Evolutionary conservation across 208 protist species (phyloP).

Genomic region (Crithidia thermophila): DNA sequence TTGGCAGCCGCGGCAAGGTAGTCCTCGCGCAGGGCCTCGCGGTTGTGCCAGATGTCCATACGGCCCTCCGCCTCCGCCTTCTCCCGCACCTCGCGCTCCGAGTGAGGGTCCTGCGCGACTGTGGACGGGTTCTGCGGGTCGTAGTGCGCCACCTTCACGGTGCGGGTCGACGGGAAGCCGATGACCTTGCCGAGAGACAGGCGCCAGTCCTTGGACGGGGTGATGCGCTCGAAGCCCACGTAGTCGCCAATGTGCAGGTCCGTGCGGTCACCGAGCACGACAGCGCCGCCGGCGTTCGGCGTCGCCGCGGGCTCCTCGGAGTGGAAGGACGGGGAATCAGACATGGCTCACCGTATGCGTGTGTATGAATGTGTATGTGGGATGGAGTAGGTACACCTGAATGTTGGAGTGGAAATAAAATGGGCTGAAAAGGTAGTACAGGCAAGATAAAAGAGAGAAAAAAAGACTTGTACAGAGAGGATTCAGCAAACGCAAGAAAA

Average conservation of each 20-base stretch:
- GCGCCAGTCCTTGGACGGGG: conserved; percentile 52
- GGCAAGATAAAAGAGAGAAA: not conserved
- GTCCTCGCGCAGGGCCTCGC: conserved; percentile 56
- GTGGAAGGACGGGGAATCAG: conserved; percentile 12
- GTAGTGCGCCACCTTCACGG: conserved; percentile 63
- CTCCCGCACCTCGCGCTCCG: conserved; percentile 49
- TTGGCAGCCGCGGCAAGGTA: conserved; percentile 35
- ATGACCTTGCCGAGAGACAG: conserved; percentile 67
- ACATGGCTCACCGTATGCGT: not conserved
- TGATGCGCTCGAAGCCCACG: conserved; percentile 72
- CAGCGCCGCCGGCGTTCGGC: not conserved
- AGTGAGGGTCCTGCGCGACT: conserved; percentile 35
- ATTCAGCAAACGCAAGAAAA: not conserved
- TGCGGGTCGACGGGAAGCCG: conserved; percentile 52
- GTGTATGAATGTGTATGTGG: no score
- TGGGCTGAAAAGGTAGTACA: not conserved
- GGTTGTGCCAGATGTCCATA: conserved; percentile 56
- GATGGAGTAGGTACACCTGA: no score
- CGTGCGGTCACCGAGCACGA: conserved; percentile 22
- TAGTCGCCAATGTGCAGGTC: conserved; percentile 73
- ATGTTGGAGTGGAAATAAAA: not conserved
- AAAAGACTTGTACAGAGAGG: not conserved
- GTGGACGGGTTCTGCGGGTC: conserved; percentile 45
- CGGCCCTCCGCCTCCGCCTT: conserved; percentile 39
- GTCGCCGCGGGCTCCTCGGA: conserved; percentile 14